phyloP scores from a whole-genome alignment of 306 rosid genomes.

The Lithocarpus polystachyus region DNA sequence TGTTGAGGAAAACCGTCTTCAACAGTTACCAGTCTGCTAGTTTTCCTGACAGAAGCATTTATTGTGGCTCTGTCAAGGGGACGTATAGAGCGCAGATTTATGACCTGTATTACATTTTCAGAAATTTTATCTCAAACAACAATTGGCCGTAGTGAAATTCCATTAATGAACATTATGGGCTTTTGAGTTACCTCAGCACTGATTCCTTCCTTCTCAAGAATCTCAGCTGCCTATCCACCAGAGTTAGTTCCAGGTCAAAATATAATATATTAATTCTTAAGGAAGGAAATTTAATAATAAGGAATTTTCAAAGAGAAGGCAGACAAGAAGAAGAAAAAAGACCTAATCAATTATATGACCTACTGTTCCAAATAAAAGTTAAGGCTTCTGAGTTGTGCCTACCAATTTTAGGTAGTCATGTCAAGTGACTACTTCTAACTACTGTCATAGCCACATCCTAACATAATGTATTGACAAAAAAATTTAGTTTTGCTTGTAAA shows the following conservation, averaged over 20 bases:
- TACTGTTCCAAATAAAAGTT: too few species aligned
- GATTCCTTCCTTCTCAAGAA: conserved; percentile 85
- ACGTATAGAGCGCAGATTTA: conserved; percentile 87
- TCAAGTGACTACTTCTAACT: too few species aligned
- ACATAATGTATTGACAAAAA: too few species aligned
- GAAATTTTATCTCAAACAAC: conserved; percentile 5
- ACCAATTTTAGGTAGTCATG: too few species aligned
- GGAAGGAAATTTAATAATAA: neutral
- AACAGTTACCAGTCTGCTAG: conserved; percentile 83
- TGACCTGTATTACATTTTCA: conserved; percentile 44
- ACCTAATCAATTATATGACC: too few species aligned
- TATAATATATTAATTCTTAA: neutral
- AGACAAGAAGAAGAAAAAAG: too few species aligned
- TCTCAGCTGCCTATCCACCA: conserved; percentile 81
- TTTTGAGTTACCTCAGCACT: conserved; percentile 72
- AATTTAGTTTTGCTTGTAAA: too few species aligned
- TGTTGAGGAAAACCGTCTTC: conserved; percentile 99
- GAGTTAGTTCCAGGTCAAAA: conserved; percentile 11
- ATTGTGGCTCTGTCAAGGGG: conserved; percentile 90
- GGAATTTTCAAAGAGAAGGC: neutral
- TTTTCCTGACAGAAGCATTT: conserved; percentile 88
- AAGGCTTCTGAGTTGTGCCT: too few species aligned
- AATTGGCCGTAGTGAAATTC: neutral
- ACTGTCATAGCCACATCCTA: too few species aligned
- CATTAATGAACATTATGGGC: neutral